Evolutionary conservation across 2,329 filamentous ascomycete species (phyloP).

Genomic region (Beauveria sp.): DNA sequence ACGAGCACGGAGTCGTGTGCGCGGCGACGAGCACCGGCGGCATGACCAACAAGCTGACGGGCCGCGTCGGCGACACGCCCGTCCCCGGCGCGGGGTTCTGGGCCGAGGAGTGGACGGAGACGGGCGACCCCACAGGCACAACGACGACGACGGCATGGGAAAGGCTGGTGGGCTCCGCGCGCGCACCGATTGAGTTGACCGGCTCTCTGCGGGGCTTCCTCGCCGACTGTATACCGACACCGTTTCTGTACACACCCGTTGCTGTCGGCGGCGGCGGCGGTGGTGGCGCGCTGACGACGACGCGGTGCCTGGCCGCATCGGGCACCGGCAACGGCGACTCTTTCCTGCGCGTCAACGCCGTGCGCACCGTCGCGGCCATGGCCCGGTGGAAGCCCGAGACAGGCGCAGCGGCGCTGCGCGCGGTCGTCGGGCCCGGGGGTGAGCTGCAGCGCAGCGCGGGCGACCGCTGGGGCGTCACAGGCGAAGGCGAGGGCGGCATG

Average conservation of each 20-base stretch:
- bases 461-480: conserved; percentile 61
- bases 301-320: conserved; percentile 52
- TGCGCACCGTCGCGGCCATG: conserved; percentile 65
- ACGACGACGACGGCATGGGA: conserved; percentile 14
- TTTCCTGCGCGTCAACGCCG: conserved; percentile 66
- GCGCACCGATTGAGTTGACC: conserved; percentile 19
- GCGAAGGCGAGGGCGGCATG: conserved; percentile 78
- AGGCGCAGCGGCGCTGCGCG: conserved; percentile 50
- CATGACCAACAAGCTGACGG: conserved; percentile 81
- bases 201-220: conserved; percentile 40
- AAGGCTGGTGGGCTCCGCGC: conserved; percentile 9
- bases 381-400: conserved; percentile 52
- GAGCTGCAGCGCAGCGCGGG: conserved; percentile 69
- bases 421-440: conserved; percentile 62
- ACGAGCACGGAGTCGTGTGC: conserved; percentile 66
- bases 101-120: conserved; percentile 73
- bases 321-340: conserved; percentile 86
- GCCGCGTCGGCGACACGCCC: conserved; percentile 79
- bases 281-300: conserved; percentile 22
- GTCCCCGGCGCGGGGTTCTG: conserved; percentile 80
- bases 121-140: conserved; percentile 25
- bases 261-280: background rate
- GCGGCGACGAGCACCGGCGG: conserved; percentile 64
- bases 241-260: conserved; percentile 31
- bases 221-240: conserved; percentile 52